Percentiles rank a stretch among this genome's conserved stretches.
Conservation (phyloP, 208 protist genomes). For the Leishmania tarentolae region DNA sequence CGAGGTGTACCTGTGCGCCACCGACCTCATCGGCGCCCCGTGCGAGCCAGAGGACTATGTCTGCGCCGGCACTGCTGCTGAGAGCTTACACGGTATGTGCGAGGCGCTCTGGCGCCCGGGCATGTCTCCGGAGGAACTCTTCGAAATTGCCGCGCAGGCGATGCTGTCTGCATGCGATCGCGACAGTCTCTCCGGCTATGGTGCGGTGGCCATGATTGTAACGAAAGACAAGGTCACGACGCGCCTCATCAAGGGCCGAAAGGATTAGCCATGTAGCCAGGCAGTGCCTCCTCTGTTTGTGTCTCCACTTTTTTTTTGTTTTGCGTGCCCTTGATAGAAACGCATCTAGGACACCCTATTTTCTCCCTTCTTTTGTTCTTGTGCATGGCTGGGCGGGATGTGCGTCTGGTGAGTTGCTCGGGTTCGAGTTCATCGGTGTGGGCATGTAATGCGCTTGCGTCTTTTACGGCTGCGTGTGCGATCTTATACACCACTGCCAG, state of each 20-base stretch:
- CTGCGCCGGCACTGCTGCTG: conserved; percentile 94
- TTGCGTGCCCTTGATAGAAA: background rate
- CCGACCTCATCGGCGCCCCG: conserved; percentile 96
- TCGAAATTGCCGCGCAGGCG: conserved; percentile 95
- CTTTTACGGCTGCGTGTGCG: background rate
- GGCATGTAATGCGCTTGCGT: background rate
- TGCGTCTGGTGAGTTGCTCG: background rate
- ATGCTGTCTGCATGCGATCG: conserved; percentile 97
- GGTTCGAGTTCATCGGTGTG: conserved; percentile 10
- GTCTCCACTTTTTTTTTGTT: background rate
- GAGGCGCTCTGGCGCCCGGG: conserved; percentile 96
- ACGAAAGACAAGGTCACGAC: conserved; percentile 83
- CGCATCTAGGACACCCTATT: background rate
- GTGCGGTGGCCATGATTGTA: conserved; percentile 93
- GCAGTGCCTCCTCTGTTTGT: background rate
- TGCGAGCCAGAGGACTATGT: conserved; percentile 97
- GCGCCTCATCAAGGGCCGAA: conserved; percentile 88
- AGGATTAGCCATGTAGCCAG: conserved; percentile 49
- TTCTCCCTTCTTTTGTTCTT: background rate
- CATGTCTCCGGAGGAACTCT: conserved; percentile 96
- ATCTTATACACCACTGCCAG: background rate
- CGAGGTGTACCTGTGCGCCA: conserved; percentile 95
- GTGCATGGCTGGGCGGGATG: background rate
- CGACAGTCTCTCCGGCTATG: conserved; percentile 98
- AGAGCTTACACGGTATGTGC: conserved; percentile 98